A percentile compares a stretch with the other conserved stretches of the same genome.
phyloP scores from a whole-genome alignment of 1,284 basidiomycete species.

The Heimioporus retisporus region DNA sequence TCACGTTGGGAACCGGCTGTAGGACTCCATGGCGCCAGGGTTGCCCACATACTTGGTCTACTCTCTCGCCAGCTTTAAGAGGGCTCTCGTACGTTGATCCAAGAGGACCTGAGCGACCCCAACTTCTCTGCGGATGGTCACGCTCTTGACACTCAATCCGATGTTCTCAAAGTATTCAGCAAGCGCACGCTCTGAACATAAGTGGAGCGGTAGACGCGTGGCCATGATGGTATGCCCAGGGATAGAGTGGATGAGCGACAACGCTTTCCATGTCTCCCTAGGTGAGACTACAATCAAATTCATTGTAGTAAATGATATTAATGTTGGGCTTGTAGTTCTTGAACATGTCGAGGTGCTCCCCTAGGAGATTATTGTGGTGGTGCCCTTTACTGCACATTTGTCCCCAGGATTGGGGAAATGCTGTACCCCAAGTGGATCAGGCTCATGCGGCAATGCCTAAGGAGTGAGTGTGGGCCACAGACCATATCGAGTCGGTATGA shows the following conservation, averaged over 20 bases:
- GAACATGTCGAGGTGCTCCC: constrained; percentile 74
- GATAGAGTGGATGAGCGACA: constrained; percentile 94
- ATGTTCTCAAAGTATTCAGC: constrained; percentile 96
- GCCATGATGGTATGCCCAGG: constrained; percentile 95
- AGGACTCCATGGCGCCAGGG: constrained; percentile 82
- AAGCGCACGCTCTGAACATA: constrained; percentile 86
- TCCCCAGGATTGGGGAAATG: too few species aligned
- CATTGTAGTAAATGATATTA: constrained; percentile 97
- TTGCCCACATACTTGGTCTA: constrained; percentile 96
- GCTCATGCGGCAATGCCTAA: too few species aligned
- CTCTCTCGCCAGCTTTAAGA: constrained; percentile 82
- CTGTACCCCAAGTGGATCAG: too few species aligned
- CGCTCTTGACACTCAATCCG: constrained; percentile 86
- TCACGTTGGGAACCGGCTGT: constrained; percentile 61
- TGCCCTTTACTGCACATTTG: too few species aligned
- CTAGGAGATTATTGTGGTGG: too few species aligned
- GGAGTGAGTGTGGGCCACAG: too few species aligned
- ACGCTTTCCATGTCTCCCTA: constrained; percentile 98
- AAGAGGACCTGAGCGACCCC: constrained; percentile 79
- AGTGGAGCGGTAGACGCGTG: constrained; percentile 79
- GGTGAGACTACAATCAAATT: constrained; percentile 91
- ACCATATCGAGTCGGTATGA: too few species aligned
- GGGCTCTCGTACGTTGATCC: constrained; percentile 80
- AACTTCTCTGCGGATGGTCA: constrained; percentile 90
- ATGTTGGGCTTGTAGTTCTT: constrained; percentile 98